Percentiles rank a stretch among this genome's conserved stretches.
phyloP scores from a whole-genome alignment of 768 basidiomycete species.

The Asterophora lycoperdoides region DNA sequence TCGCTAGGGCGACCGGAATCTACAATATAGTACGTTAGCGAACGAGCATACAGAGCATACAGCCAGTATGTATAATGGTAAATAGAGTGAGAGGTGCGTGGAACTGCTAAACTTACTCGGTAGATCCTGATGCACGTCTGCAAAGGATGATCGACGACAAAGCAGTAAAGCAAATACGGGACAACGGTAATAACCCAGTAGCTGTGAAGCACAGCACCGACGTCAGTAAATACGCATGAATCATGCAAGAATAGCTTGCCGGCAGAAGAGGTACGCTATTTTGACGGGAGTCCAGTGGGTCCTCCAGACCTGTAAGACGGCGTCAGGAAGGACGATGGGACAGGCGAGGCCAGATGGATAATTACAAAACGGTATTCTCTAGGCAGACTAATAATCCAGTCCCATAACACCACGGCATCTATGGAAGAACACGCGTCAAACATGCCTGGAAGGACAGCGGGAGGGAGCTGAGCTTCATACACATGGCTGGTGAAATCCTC shows the following conservation, averaged over 20 bases:
- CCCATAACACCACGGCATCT: slow-evolving; percentile 84
- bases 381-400: slow-evolving; percentile 76
- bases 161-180: slow-evolving; percentile 74
- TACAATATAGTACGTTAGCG: slow-evolving; percentile 22
- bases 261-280: slow-evolving; percentile 78
- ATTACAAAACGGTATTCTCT: slow-evolving; percentile 76
- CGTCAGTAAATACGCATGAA: slow-evolving; percentile 9
- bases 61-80: background rate
- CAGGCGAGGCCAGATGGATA: slow-evolving; percentile 16
- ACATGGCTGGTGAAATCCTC: slow-evolving; percentile 57
- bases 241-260: slow-evolving; percentile 42
- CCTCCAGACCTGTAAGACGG: slow-evolving; percentile 61
- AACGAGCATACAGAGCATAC: too few relatives aligned
- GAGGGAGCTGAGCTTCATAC: slow-evolving; percentile 38
- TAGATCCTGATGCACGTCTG: slow-evolving; percentile 68
- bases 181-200: slow-evolving; percentile 83
- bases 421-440: slow-evolving; percentile 25
- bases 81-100: too few relatives aligned
- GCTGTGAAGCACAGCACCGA: slow-evolving; percentile 31
- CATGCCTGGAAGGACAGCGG: slow-evolving; percentile 21
- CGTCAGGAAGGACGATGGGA: slow-evolving; percentile 16
- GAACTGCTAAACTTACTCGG: slow-evolving; percentile 38
- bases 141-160: slow-evolving; percentile 62
- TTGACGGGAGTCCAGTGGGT: slow-evolving; percentile 84
- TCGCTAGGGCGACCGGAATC: slow-evolving; percentile 78